A percentile compares a stretch with the other conserved stretches of the same genome.
Conservation (phyloP, 495 filamentous ascomycete genomes). For the Aspergillus sparsus region DNA sequence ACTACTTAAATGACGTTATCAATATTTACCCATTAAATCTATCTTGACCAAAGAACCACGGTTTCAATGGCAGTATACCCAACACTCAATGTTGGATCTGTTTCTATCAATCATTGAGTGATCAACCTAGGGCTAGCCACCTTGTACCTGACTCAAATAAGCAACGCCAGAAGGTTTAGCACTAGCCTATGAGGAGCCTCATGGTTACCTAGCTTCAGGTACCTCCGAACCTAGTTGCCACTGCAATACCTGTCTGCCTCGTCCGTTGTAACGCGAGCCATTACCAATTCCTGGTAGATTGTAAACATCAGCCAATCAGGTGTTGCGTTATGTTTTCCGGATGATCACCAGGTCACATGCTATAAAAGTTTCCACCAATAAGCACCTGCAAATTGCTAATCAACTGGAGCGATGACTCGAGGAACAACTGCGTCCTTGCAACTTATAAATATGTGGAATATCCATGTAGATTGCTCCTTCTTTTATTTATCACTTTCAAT, state of each 20-base stretch:
- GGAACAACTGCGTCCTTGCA: constrained; percentile 18
- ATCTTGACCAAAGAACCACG: too few species aligned
- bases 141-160: too few species aligned
- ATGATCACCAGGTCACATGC: neutral
- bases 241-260: neutral
- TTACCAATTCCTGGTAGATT: constrained; percentile 14
- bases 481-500: neutral
- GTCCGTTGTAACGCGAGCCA: constrained; percentile 10
- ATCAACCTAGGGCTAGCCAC: too few species aligned
- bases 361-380: constrained; percentile 25
- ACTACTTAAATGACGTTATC: too few species aligned
- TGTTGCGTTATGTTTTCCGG: neutral
- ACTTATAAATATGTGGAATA: constrained; percentile 34
- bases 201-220: too few species aligned
- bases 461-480: constrained; percentile 4
- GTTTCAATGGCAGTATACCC: too few species aligned
- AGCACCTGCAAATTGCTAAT: constrained; percentile 32
- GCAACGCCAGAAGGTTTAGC: too few species aligned
- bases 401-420: constrained; percentile 10
- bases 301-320: neutral
- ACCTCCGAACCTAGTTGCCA: neutral
- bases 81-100: too few species aligned
- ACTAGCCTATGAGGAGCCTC: too few species aligned
- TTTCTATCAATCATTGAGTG: too few species aligned
- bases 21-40: too few species aligned